Evolutionary conservation across 257 asterid species (phyloP), one percentile per base, ranked within the genome.

Genomic region (Nicotiana sylvestris): DNA sequence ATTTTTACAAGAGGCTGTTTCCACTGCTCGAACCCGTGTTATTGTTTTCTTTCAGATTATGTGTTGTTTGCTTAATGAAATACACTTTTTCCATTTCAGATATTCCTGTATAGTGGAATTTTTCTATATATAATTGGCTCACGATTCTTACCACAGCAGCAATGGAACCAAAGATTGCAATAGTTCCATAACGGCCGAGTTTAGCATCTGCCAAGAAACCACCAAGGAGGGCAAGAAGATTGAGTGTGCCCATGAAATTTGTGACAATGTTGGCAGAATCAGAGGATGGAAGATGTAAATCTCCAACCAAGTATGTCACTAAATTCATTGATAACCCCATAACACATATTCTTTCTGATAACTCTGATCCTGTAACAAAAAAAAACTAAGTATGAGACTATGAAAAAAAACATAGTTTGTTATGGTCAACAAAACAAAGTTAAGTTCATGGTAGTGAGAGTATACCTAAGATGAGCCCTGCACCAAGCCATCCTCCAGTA

Each of bases 401-500:
- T 25, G 35, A 43, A 13, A 11, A 53, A 9, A 72, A 10, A 21
- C 78, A 70, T 43, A 43, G 2, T 46, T 6, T 51, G 6, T 1
- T 17, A 76, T 51, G 43, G 3, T 76, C 80, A 37, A 6, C 60
- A 57, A 53, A 10, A 80, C 15, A 9, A 18, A 79, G 30, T 17
- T 51, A 5, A n/a, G 2, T 4, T 4, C 12, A 30, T 29, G 15
- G 4, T 25, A 11, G 15, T 9, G 18, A 5, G 16, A 32, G 55
- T 51, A 62, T 66, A 91, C 98, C 97, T 88, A 94, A 74, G 83
- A 94, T 93, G 57, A 93, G 96, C 56, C 98, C 98, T 0, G 98
- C 97, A 0, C 92, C 97, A 0, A 94, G 91, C 97, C 98, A 94
- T 76, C 98, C 97, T 0, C 98, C 98, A 60, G 95, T 93, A 86